These are phyloP conservation scores for Tilletia walkeri DNA, from an alignment of 1,284 basidiomycete species.

Conservation along the genomic window DNA sequence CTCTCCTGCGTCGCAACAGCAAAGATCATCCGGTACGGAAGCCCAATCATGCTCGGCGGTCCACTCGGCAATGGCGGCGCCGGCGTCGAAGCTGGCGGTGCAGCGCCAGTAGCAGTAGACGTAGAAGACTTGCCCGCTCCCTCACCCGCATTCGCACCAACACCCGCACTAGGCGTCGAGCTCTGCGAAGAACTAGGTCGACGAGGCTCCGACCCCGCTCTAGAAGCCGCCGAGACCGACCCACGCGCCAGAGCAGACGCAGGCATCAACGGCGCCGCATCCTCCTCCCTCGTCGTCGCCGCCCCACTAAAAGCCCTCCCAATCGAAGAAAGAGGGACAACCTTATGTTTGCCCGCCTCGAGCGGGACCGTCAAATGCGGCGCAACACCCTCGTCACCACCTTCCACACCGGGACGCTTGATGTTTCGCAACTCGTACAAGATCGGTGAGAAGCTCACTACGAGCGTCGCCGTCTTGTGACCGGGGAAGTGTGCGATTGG, in stretches of 20 bases:
- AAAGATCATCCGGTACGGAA: slow-evolving; percentile 92
- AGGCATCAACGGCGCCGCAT: slow-evolving; percentile 4
- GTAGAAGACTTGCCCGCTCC: background rate
- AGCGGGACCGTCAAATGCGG: slow-evolving; percentile 62
- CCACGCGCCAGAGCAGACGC: background rate
- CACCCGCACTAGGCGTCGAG: background rate
- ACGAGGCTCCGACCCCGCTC: background rate
- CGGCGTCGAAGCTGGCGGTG: slow-evolving; percentile 25
- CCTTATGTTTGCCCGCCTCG: slow-evolving; percentile 68
- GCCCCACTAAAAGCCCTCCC: background rate
- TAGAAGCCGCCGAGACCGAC: background rate
- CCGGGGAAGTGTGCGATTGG: slow-evolving; percentile 94
- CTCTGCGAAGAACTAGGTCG: background rate
- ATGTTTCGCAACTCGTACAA: slow-evolving; percentile 75
- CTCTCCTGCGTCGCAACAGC: slow-evolving; percentile 96
- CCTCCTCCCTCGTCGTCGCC: slow-evolving; percentile 10
- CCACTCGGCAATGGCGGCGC: slow-evolving; percentile 55
- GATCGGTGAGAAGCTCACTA: slow-evolving; percentile 88
- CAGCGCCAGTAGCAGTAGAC: background rate
- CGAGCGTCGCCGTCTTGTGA: slow-evolving; percentile 90
- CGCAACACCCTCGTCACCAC: slow-evolving; percentile 26
- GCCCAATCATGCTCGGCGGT: slow-evolving; percentile 66
- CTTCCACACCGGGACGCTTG: slow-evolving; percentile 17
- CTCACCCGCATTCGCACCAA: background rate
- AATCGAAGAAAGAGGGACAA: slow-evolving; percentile 56